Evolutionary conservation across 148 eudicot species (phyloP).

Genomic region (Simmondsia chinensis): DNA sequence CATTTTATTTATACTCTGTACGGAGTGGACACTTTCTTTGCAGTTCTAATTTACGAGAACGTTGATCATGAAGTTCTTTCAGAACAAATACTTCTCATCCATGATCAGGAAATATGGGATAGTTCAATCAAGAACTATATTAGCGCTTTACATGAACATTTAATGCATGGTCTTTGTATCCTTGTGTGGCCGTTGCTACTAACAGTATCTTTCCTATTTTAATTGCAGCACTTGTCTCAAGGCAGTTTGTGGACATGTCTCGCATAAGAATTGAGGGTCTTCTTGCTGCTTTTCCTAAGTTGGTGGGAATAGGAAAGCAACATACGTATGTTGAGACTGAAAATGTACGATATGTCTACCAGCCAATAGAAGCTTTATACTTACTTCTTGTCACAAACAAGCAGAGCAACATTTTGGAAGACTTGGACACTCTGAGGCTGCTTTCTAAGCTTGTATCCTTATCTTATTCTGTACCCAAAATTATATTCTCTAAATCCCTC

Average conservation of each 20-base stretch:
- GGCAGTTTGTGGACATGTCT: constrained; percentile 61
- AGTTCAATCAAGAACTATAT: too few relatives aligned
- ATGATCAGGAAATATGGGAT: too few relatives aligned
- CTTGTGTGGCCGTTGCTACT: neutral
- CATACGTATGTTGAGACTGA: constrained; percentile 82
- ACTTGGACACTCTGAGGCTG: constrained; percentile 71
- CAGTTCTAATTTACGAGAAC: too few relatives aligned
- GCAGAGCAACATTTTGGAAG: constrained; percentile 79
- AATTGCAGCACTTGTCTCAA: constrained; percentile 53
- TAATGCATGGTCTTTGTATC: too few relatives aligned
- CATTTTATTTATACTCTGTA: too few relatives aligned
- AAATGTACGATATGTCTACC: constrained; percentile 78
- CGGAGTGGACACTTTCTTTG: too few relatives aligned
- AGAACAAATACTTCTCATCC: too few relatives aligned
- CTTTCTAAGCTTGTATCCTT: constrained; percentile 68
- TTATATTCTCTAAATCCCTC: too few relatives aligned
- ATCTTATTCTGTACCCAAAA: too few relatives aligned
- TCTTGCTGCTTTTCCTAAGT: constrained; percentile 65
- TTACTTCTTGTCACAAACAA: constrained; percentile 54
- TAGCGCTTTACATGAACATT: too few relatives aligned
- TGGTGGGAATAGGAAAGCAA: constrained; percentile 76
- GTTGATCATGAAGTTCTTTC: too few relatives aligned
- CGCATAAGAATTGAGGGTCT: constrained; percentile 58
- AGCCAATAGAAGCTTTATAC: constrained; percentile 53
- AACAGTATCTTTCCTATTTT: too few relatives aligned